Evolutionary conservation across 768 basidiomycete genomes (phyloP).

Genomic region (Dacryopinax spathularia): DNA sequence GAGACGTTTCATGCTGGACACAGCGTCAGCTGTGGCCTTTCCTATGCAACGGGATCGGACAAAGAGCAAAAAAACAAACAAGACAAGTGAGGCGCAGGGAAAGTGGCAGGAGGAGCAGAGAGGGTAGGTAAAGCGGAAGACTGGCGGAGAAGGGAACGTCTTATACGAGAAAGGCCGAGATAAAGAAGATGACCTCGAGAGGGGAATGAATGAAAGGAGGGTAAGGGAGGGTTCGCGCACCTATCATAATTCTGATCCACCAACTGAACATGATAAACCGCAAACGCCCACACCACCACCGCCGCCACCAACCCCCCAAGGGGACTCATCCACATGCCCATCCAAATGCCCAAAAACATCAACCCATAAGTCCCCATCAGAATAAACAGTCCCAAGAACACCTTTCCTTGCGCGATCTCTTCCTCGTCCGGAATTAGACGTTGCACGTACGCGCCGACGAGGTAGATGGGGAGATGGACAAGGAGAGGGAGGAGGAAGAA

Average conservation of each 20-base stretch:
- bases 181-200: neutral
- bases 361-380: constrained; percentile 66
- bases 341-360: constrained; percentile 79
- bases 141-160: no score
- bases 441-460: constrained; percentile 63
- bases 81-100: no score
- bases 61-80: no score
- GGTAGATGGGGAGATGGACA: constrained; percentile 46
- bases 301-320: constrained; percentile 60
- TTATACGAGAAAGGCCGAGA: constrained; percentile 13
- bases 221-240: constrained; percentile 31
- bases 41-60: no score
- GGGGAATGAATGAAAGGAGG: neutral
- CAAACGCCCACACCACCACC: constrained; percentile 57
- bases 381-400: constrained; percentile 59
- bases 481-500: constrained; percentile 76
- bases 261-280: constrained; percentile 69
- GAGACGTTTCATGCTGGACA: constrained; percentile 67
- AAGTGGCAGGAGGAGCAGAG: no score
- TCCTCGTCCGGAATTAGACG: constrained; percentile 69
- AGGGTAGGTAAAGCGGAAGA: no score
- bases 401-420: constrained; percentile 95
- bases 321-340: constrained; percentile 59
- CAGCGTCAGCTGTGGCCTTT: no score
- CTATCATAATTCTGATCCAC: constrained; percentile 79